Percentiles rank a stretch among this genome's conserved stretches.
Evolutionary conservation across 805 yeast species (phyloP).

Genomic region (Kluyveromyces wickerhamii): DNA sequence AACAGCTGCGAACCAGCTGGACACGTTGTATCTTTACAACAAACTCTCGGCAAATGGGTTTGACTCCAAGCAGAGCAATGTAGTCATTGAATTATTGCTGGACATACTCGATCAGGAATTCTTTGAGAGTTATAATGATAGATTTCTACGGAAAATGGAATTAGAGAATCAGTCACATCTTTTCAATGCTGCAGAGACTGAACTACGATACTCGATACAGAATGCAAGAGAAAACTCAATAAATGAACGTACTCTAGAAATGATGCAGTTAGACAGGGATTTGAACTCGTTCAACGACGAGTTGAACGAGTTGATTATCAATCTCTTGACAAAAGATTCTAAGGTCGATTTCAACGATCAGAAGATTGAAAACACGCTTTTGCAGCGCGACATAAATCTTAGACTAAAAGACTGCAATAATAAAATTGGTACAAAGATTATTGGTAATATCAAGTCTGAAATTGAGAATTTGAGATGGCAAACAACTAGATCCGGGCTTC

Average conservation of each 20-base stretch:
- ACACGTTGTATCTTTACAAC: conserved; percentile 20
- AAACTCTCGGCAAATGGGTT: conserved; percentile 16
- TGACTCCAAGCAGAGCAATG: conserved; percentile 18
- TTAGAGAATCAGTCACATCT: conserved; percentile 81
- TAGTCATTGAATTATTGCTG: conserved; percentile 29
- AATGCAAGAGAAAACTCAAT: conserved; percentile 63
- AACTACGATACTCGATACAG: conserved; percentile 69
- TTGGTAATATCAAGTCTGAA: conserved; percentile 75
- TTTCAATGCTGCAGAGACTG: conserved; percentile 89
- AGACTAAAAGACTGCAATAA: conserved; percentile 76
- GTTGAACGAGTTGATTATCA: conserved; percentile 50
- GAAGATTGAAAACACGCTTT: conserved; percentile 71
- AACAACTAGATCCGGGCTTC: conserved; percentile 78
- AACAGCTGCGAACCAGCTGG: conserved; percentile 24
- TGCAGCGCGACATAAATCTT: conserved; percentile 58
- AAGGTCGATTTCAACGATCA: conserved; percentile 83
- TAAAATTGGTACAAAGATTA: conserved; percentile 73
- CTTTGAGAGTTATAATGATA: conserved; percentile 34
- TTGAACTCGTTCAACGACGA: conserved; percentile 71
- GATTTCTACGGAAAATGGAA: conserved; percentile 41
- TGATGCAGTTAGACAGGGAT: conserved; percentile 64
- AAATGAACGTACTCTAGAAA: conserved; percentile 55
- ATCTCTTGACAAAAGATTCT: conserved; percentile 61
- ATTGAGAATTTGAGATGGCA: conserved; percentile 91
- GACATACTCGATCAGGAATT: conserved; percentile 32